Evolutionary conservation across 2,329 filamentous ascomycete species (phyloP), one percentile per base, ranked within the genome.

Genomic region (Penicillium occitanis): DNA sequence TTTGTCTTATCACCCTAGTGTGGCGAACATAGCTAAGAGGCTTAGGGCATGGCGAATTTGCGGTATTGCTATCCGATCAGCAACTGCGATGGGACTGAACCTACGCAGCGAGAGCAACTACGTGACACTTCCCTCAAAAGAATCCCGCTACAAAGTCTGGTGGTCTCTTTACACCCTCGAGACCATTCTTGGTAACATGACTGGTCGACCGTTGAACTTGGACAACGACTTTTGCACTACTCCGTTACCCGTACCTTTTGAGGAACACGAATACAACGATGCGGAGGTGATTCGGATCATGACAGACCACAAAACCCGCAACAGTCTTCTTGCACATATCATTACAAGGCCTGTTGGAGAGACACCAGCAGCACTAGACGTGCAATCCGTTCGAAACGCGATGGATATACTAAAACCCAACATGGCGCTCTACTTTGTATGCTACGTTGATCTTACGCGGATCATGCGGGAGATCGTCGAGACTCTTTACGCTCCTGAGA

Each of bases 81-180:
- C 80, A 4, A 72, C 76, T 58, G 74, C 78, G 0, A 74, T 82
- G 73, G 80, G 79, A 2, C 70, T 82, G 46, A 80, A 82, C 61
- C 71, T 82, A 61, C 76, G 76, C 40, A 82, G 77, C 64, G 77
- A 78, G 57, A 80, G 75, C 51, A 72, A 69, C 17, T 72, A 70
- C 19, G 70, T 81, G 37, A 70, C 72, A 5, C 72, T 77, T 61
- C 68, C 72, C 5, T 78, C 78, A 6, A 80, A 79, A 66, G 79
- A 81, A 69, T 75, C 75, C 59, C 76, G 79, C 17, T 80, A 80
- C 67, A 73, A 78, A 17, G 75, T 81, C 6, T 82, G 80, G 80
- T 81, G 79, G 77, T 76, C 79, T 17, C 67, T 82, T 2, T 79
- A 79, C 50, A 70, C 74, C 37, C 71, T 82, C 11, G 80, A 82